These are phyloP conservation scores for Jaapia argillacea DNA, from an alignment of 768 basidiomycete genomes.

Conservation along the genomic window DNA sequence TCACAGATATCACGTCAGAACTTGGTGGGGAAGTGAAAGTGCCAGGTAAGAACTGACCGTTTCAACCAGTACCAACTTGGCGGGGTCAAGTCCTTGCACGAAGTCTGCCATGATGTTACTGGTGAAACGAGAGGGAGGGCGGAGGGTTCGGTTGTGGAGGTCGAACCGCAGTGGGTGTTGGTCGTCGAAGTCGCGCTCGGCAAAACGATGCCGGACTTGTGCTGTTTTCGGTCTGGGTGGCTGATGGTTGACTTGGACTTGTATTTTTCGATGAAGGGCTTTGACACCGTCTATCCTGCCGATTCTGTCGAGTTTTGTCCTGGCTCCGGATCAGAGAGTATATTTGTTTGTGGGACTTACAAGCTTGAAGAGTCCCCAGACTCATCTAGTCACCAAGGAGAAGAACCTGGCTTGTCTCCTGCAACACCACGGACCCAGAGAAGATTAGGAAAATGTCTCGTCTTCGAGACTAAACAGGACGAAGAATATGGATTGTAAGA, in stretches of 20 bases:
- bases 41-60: slow-evolving; percentile 31
- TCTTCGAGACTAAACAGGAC: slow-evolving; percentile 35
- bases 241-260: background rate
- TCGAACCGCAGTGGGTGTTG: background rate
- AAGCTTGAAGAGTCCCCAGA: slow-evolving; percentile 48
- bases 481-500: slow-evolving; percentile 27
- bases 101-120: slow-evolving; percentile 44
- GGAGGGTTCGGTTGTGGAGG: background rate
- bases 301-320: slow-evolving; percentile 93
- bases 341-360: slow-evolving; percentile 91
- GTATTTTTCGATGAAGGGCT: slow-evolving; percentile 6
- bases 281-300: slow-evolving; percentile 76
- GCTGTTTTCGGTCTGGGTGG: background rate
- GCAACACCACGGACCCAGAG: slow-evolving; percentile 19
- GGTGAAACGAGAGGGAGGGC: background rate
- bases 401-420: slow-evolving; percentile 6
- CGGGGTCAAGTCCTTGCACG: slow-evolving; percentile 59
- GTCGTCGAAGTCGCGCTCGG: background rate
- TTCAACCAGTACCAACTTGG: slow-evolving; percentile 53
- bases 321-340: slow-evolving; percentile 37
- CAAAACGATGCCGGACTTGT: background rate
- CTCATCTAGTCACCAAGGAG: too few relatives aligned
- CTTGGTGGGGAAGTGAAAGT: background rate
- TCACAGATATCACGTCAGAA: background rate
- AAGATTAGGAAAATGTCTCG: slow-evolving; percentile 64